A percentile compares a stretch with the other conserved stretches of the same genome.
Evolutionary conservation across 1,284 basidiomycete genomes (phyloP).

Genomic region (Tilletia setariae): DNA sequence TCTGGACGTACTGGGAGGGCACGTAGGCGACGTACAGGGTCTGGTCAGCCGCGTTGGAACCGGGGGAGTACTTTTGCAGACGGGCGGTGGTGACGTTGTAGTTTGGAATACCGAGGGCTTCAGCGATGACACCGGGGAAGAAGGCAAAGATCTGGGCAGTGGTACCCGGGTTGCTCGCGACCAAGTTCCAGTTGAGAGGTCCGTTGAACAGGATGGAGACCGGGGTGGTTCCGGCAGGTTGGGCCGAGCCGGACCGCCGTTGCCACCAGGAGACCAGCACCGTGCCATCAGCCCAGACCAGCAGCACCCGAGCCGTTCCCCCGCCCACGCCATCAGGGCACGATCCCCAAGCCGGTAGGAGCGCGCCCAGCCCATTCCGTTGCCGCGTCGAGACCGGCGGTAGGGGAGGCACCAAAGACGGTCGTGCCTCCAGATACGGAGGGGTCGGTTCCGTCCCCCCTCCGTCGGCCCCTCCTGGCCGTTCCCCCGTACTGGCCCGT

Average conservation of each 20-base stretch:
- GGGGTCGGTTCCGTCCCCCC: no score
- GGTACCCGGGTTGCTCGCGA: conserved; percentile 42
- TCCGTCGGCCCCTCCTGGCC: no score
- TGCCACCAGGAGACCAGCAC: not conserved
- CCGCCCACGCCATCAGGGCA: no score
- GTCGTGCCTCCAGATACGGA: no score
- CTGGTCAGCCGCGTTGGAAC: conserved; percentile 13
- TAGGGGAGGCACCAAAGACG: not conserved
- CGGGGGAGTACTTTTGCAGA: conserved; percentile 32
- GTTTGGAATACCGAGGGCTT: conserved; percentile 22
- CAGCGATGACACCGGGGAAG: conserved; percentile 43
- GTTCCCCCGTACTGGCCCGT: no score
- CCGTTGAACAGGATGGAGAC: conserved; percentile 43
- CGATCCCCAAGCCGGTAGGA: not conserved
- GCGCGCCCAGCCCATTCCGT: not conserved
- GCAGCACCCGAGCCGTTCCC: not conserved
- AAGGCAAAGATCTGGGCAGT: conserved; percentile 52
- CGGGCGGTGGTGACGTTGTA: conserved; percentile 37
- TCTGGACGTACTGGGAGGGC: conserved; percentile 26
- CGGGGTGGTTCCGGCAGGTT: conserved; percentile 2
- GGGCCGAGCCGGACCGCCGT: not conserved
- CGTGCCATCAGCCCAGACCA: conserved; percentile 1
- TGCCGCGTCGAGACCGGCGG: not conserved
- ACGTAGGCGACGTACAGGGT: conserved; percentile 49
- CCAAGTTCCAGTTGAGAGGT: conserved; percentile 43